These are phyloP conservation scores for Cryptococcus maquisensis DNA, from an alignment of 1,284 basidiomycete genomes.

Conservation along the genomic window DNA sequence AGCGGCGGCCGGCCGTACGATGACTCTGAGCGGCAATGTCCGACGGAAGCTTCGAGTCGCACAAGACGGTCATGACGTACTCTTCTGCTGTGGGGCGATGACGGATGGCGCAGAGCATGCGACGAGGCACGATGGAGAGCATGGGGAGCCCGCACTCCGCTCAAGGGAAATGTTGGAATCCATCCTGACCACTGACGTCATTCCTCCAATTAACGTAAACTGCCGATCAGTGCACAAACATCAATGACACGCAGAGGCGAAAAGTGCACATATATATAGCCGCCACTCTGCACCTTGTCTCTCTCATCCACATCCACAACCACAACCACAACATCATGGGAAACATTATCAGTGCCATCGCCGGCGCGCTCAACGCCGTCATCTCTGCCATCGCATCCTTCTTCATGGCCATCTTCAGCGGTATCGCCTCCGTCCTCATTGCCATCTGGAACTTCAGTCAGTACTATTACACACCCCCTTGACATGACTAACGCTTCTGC, in stretches of 20 bases:
- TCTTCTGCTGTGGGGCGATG: too few species aligned
- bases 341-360: constrained; percentile 37
- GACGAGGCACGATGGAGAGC: too few species aligned
- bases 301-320: neutral
- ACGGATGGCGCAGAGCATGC: too few species aligned
- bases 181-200: neutral
- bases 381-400: constrained; percentile 22
- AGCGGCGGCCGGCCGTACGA: too few species aligned
- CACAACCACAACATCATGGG: constrained; percentile 17
- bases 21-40: too few species aligned
- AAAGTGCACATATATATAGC: constrained; percentile 2
- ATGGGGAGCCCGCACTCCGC: too few species aligned
- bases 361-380: constrained; percentile 20
- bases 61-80: too few species aligned
- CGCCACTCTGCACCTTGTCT: neutral
- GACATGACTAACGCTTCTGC: neutral
- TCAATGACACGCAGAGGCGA: neutral
- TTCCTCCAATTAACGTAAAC: neutral
- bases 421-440: constrained; percentile 32
- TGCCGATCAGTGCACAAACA: neutral
- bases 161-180: too few species aligned
- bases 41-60: too few species aligned
- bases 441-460: constrained; percentile 37
- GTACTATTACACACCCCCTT: neutral
- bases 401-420: constrained; percentile 35